Evolutionary conservation across 176 grass and related monocot species (phyloP), one percentile per base, ranked within the genome.

Genomic region (Aegilops sharonensis): DNA sequence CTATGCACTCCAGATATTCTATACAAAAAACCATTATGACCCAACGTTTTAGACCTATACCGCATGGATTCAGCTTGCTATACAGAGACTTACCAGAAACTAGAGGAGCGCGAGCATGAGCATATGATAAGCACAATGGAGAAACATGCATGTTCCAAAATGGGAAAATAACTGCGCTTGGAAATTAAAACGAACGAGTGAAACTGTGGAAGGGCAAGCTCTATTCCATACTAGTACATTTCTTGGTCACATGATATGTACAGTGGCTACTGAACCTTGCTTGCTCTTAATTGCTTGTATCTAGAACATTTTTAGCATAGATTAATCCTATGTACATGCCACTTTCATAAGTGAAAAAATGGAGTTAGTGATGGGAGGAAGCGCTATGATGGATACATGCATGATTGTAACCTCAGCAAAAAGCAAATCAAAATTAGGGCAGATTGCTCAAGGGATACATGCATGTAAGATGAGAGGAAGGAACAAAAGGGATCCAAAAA

Each of bases 241-340:
- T 79, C 42, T 36, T 68, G 62, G 50, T 77, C 18, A 45, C 21
- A 43, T 40, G 34, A 78, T 59, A 52, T 69, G 36, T 71, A 32
- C 17, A 83, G 23, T 20, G 30, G 35, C 43, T 20, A 45, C 62
- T 59, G n/a, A 76, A 31, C 4, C 32, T 62, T 48, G 40, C 5
- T 78, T 78, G 24, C 23, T 65, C 25, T 47, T 54, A 76, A 50
- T 74, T 74, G 71, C 40, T 27, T 87, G 39, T 24, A 56, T 21
- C 35, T 78, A 72, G 9, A 30, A 5, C 54, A 72, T 79, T 62
- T 47, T 11, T 77, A 63, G 50, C 37, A 78, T 25, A 62, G 29
- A 62, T 78, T 39, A 20, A 40, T 72, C 36, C 35, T 57, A 57
- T 18, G 52, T 79, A 32, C n/a, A 47, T 79, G 40, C 4, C 42